These are phyloP conservation scores for Epichloe festucae DNA, from an alignment of 2,329 filamentous ascomycete species.

Conservation along the genomic window DNA sequence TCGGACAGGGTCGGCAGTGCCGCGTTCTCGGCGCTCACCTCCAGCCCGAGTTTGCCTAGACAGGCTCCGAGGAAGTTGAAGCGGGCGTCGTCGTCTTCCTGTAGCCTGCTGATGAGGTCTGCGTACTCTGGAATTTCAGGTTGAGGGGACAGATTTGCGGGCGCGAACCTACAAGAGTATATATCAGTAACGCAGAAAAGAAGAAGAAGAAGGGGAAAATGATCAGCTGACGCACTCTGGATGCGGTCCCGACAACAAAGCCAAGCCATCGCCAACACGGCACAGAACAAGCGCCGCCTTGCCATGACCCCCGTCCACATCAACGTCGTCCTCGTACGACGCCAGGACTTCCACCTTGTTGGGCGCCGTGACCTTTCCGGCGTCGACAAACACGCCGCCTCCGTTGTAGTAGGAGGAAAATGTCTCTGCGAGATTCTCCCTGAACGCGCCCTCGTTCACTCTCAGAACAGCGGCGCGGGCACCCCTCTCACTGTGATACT, in stretches of 20 bases:
- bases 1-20: constrained; percentile 67
- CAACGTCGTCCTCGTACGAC: constrained; percentile 59
- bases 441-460: constrained; percentile 48
- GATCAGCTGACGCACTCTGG: constrained; percentile 51
- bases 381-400: constrained; percentile 83
- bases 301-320: constrained; percentile 61
- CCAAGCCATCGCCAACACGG: constrained; percentile 67
- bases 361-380: constrained; percentile 42
- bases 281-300: constrained; percentile 75
- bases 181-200: constrained; percentile 4
- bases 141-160: constrained; percentile 59
- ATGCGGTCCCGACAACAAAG: constrained; percentile 75
- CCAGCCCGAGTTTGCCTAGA: constrained; percentile 68
- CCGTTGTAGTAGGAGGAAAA: constrained; percentile 87
- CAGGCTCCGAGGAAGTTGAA: constrained; percentile 67
- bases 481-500: constrained; percentile 78
- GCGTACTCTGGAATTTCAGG: constrained; percentile 56
- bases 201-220: background rate
- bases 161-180: constrained; percentile 54
- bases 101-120: constrained; percentile 53
- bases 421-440: constrained; percentile 40
- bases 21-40: constrained; percentile 55
- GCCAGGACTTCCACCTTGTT: constrained; percentile 74
- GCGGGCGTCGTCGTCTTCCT: constrained; percentile 55
- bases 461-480: constrained; percentile 58